Conservation (phyloP, 225 moss, liverwort and hornwort genomes). For the Polytrichum commune region DNA sequence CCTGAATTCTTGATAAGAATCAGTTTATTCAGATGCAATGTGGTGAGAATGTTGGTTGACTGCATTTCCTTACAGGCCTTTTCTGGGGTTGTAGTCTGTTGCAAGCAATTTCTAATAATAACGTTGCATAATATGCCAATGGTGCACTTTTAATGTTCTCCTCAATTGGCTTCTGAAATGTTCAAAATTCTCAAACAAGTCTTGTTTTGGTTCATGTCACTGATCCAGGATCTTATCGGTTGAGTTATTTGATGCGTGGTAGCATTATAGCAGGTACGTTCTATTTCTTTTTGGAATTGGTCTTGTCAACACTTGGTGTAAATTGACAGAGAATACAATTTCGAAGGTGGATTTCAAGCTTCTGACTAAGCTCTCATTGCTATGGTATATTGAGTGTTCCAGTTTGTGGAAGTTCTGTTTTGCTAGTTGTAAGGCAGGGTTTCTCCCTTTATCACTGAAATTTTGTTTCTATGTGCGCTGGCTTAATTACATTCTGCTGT, state of each 20-base stretch:
- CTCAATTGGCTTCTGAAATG: too few species aligned
- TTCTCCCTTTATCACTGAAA: not conserved
- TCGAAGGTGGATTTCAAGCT: not conserved
- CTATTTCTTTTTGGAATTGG: not conserved
- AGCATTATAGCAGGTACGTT: conserved; percentile 35
- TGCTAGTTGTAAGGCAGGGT: not conserved
- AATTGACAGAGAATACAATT: not conserved
- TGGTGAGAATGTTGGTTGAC: too few species aligned
- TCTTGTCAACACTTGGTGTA: too few species aligned
- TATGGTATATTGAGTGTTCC: not conserved
- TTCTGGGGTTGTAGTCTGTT: too few species aligned
- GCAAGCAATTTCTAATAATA: too few species aligned
- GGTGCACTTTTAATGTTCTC: too few species aligned
- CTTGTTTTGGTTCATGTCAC: conserved; percentile 6
- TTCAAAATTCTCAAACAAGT: too few species aligned
- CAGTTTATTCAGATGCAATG: too few species aligned
- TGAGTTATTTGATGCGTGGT: conserved; percentile 31
- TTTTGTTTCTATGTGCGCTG: not conserved
- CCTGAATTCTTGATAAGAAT: too few species aligned
- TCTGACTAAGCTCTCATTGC: too few species aligned
- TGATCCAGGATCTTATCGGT: conserved; percentile 49
- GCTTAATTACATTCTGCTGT: not conserved
- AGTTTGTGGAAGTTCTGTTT: not conserved
- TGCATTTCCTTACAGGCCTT: too few species aligned
- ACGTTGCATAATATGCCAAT: too few species aligned